These are phyloP conservation scores for Dryadomyces quercus-mongolicae DNA, from an alignment of 2,329 filamentous ascomycete species.

Conservation along the genomic window DNA sequence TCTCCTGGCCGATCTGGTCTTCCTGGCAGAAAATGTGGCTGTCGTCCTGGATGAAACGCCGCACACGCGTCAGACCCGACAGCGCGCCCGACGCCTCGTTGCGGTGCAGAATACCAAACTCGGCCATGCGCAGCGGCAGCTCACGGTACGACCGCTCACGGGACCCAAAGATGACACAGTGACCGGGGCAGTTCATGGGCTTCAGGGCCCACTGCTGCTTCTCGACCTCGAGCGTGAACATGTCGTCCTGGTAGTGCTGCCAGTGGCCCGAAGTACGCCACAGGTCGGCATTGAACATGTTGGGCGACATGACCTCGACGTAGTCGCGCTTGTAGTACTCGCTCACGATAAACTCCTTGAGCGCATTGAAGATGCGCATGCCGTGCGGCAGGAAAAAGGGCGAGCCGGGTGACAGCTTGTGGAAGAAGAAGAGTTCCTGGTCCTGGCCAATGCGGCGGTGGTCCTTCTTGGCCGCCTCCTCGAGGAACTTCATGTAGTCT, in stretches of 20 bases:
- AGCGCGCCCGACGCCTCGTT: constrained; percentile 77
- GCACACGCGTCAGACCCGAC: constrained; percentile 70
- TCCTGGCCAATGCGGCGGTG: constrained; percentile 89
- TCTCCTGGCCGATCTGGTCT: constrained; percentile 62
- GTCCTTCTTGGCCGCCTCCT: constrained; percentile 96
- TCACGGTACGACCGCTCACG: constrained; percentile 66
- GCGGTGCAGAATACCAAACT: constrained; percentile 77
- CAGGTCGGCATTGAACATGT: constrained; percentile 86
- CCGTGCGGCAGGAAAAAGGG: constrained; percentile 89
- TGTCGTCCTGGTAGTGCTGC: constrained; percentile 88
- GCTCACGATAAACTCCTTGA: constrained; percentile 61
- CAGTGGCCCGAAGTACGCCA: constrained; percentile 96
- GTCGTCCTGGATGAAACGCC: constrained; percentile 83
- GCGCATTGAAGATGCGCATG: constrained; percentile 16
- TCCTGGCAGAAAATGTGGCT: constrained; percentile 75
- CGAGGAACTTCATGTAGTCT: constrained; percentile 87
- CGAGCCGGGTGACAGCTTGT: constrained; percentile 84
- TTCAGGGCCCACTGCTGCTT: constrained; percentile 48
- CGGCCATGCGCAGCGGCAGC: constrained; percentile 71
- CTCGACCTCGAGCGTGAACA: constrained; percentile 66
- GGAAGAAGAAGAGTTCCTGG: constrained; percentile 96
- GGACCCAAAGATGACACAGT: constrained; percentile 72
- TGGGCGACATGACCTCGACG: constrained; percentile 88
- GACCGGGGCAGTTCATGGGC: constrained; percentile 87
- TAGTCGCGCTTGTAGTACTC: constrained; percentile 93